Evolutionary conservation across 352 stramenopile genomes (phyloP), one percentile per base, ranked within the genome.

Genomic region (Phytopythium boreale): DNA sequence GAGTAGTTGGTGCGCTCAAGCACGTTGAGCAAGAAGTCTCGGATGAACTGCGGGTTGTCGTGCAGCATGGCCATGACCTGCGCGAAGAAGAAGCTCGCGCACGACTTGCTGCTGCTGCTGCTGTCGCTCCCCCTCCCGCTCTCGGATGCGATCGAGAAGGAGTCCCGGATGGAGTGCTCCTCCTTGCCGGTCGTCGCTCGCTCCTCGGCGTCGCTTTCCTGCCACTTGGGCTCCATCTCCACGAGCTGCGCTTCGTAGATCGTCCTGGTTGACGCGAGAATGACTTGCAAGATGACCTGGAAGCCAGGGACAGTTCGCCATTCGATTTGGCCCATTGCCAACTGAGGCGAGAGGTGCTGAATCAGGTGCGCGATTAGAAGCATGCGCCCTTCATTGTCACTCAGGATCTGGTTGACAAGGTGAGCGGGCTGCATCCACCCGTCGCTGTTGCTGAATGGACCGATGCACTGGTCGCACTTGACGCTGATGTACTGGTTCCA

Each of bases 301-400:
- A 75, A 69, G 22, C 83, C 83, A n/a, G 81, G 83, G 22, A 92
- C 63, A n/a, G 61, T 70, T 64, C 79, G 82, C 83, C 83, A 92
- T 34, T 90, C 77, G 59, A 85, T 80, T n/a, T 68, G 58, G 56
- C 73, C 83, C 53, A 69, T 44, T 15, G 75, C 76, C 43, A 69
- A 69, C 36, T 73, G 67, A 10, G 74, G 68, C 8, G 67, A 74
- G 36, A 92, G 64, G 24, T 90, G 77, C 44, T 87, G 63, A 14
- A 90, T 77, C n/a, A 92, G 62, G 60, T 85, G 70, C 14, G 77
- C 77, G 29, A 87, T 52, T 6, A 88, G 61, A n/a, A 87, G 34
- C 53, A 77, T 78, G 20, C 70, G 71, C 17, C 65, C 59, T 20
- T 90, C 79, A 1, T 62, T 67, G 52, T 80, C 68, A 1, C 31